Evolutionary conservation across 192 early-diverging fungal species (phyloP), one percentile per base, ranked within the genome.

Genomic region (Tieghemiomyces parasiticus): DNA sequence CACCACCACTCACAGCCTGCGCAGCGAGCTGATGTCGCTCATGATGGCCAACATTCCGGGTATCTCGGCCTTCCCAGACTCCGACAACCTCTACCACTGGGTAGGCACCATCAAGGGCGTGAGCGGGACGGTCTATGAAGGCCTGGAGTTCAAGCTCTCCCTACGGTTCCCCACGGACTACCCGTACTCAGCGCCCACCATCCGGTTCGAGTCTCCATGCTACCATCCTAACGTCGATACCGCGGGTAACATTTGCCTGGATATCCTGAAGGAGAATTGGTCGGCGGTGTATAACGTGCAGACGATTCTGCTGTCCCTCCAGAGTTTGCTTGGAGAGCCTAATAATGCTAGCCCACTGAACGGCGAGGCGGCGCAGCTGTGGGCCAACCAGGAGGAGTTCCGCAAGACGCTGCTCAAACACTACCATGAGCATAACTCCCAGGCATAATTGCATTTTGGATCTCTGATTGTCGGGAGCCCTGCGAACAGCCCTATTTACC

Each of bases 1-100:
- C n/a, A n/a, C n/a, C n/a, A n/a, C n/a, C n/a, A n/a, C n/a, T n/a
- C n/a, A n/a, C 26, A 52, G 50, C 19, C 66, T 81, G 28, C 74
- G 76, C 32, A 78, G 69, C 61, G 80, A 82, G 69, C 66, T 82
- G 28, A 82, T 82, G 80, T 63, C 67, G 4, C 66, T 82, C 0
- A 82, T 82, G 81, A 86, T 83, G 82, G 67, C 69, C 59, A 67
- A 62, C 59, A 74, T 73, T 29, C 66, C 65, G 3, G 82, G 80
- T 24, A 77, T 87, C 10, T 82, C 83, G 2, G 82, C 83, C 13
- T 85, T 87, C 59, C 83, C 82, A 10, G 78, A 82, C 14, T 62
- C 69, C 35, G 80, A 80, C 68, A 77, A 81, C 61, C 63, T 86
- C 46, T 45, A 73, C 29, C 62, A 61, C 32, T 80, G 74, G 75